Evolutionary conservation across 2,329 filamentous ascomycete genomes (phyloP).

Genomic region (Pseudogymnoascus sp.): DNA sequence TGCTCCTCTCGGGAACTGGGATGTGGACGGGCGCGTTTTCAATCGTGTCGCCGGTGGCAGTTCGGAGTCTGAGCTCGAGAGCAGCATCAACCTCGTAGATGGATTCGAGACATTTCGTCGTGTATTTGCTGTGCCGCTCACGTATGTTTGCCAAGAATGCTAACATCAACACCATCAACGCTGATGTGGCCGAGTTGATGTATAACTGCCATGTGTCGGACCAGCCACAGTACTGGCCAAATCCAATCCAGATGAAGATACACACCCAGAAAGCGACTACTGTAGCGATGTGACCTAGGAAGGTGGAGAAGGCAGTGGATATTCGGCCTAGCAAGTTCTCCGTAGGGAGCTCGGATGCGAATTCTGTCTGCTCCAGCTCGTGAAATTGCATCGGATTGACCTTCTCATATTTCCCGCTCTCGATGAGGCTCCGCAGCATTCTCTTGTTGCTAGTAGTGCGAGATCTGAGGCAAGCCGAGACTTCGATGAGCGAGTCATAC

Average conservation of each 20-base stretch:
- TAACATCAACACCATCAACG: constrained; percentile 36
- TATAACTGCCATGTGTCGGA: constrained; percentile 21
- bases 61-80: constrained; percentile 29
- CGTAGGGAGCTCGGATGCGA: constrained; percentile 11
- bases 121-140: constrained; percentile 30
- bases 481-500: constrained; percentile 10
- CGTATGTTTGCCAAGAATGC: constrained; percentile 34
- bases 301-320: constrained; percentile 13
- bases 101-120: constrained; percentile 26
- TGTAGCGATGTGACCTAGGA: constrained; percentile 15
- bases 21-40: constrained; percentile 30
- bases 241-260: constrained; percentile 17
- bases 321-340: constrained; percentile 16
- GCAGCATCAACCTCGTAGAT: constrained; percentile 30
- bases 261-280: constrained; percentile 16
- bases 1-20: constrained; percentile 27
- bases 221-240: constrained; percentile 15
- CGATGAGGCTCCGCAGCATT: constrained; percentile 14
- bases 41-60: constrained; percentile 27
- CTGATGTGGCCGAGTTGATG: constrained; percentile 39
- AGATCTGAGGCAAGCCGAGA: constrained; percentile 15
- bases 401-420: constrained; percentile 12
- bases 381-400: constrained; percentile 10
- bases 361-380: constrained; percentile 14
- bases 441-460: constrained; percentile 15